Percentiles rank a stretch among this genome's conserved stretches.
Evolutionary conservation across 495 filamentous ascomycete genomes (phyloP).

Genomic region (Massariosphaeria phaeospora): DNA sequence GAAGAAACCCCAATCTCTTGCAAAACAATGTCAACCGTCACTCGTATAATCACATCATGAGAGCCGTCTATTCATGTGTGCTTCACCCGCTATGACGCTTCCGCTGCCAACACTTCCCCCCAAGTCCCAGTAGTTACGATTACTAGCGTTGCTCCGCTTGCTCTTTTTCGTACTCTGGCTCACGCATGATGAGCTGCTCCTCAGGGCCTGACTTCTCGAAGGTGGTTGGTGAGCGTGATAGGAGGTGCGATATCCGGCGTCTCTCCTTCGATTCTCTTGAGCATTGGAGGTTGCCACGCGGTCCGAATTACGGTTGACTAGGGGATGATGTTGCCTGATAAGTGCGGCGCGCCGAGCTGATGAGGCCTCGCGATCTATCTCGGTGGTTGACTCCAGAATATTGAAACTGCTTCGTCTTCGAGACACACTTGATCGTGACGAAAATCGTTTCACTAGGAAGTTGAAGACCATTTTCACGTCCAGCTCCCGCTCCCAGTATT

Average conservation of each 20-base stretch:
- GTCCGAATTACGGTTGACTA: slow-evolving; percentile 17
- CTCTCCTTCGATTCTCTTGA: slow-evolving; percentile 46
- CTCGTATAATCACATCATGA: too few relatives aligned
- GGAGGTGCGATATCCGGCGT: slow-evolving; percentile 45
- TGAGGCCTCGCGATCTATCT: slow-evolving; percentile 43
- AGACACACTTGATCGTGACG: slow-evolving; percentile 28
- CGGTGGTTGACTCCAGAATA: too few relatives aligned
- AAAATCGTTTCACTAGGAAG: slow-evolving; percentile 74
- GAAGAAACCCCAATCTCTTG: too few relatives aligned
- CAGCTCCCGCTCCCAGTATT: slow-evolving; percentile 85
- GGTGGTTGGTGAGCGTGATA: slow-evolving; percentile 34
- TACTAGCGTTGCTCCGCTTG: slow-evolving; percentile 54
- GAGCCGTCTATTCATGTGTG: too few relatives aligned
- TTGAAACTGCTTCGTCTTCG: slow-evolving; percentile 7
- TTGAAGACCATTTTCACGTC: slow-evolving; percentile 85
- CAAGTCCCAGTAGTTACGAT: slow-evolving; percentile 82
- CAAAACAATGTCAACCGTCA: too few relatives aligned
- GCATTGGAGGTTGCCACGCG: slow-evolving; percentile 31
- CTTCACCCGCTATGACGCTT: slow-evolving; percentile 71
- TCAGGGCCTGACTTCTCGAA: slow-evolving; percentile 48
- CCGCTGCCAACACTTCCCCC: slow-evolving; percentile 72
- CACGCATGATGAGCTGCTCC: slow-evolving; percentile 61
- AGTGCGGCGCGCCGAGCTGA: slow-evolving; percentile 71
- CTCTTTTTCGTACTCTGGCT: slow-evolving; percentile 71
- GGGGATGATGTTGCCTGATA: slow-evolving; percentile 77